phyloP scores from a whole-genome alignment of 495 filamentous ascomycete genomes.

The Talaromyces ruber region DNA sequence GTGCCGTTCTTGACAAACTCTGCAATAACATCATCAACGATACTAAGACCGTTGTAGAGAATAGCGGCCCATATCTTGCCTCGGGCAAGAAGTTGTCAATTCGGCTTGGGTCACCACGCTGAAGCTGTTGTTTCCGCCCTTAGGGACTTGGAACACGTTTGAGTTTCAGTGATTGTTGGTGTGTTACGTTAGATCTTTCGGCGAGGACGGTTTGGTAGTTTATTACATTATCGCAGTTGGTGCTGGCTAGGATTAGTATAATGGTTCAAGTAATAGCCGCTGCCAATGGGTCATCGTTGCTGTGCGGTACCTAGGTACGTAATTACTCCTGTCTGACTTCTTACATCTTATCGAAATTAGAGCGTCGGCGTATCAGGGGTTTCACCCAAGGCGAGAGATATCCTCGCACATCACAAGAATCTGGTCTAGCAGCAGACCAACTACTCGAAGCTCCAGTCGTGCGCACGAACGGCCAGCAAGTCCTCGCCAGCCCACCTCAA shows the following conservation, averaged over 20 bases:
- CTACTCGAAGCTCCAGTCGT: conserved; percentile 23
- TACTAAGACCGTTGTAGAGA: conserved; percentile 15
- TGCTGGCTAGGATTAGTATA: conserved; percentile 16
- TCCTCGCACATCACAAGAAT: neutral
- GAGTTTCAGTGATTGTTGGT: conserved; percentile 17
- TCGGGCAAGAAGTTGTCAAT: conserved; percentile 15
- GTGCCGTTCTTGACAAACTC: conserved; percentile 9
- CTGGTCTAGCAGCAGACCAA: conserved; percentile 12
- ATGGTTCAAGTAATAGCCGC: conserved; percentile 12
- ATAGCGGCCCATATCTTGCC: conserved; percentile 34
- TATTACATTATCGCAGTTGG: conserved; percentile 21
- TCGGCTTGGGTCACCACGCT: conserved; percentile 29
- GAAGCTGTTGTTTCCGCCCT: conserved; percentile 31
- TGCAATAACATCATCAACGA: conserved; percentile 1
- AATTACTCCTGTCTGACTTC: neutral
- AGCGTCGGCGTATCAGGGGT: conserved; percentile 14
- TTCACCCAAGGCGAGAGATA: conserved; percentile 12
- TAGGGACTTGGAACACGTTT: conserved; percentile 24
- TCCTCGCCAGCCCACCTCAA: conserved; percentile 12
- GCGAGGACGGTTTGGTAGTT: conserved; percentile 27
- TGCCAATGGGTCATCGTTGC: conserved; percentile 13
- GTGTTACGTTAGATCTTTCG: conserved; percentile 20
- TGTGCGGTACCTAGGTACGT: conserved; percentile 14
- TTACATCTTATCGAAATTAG: neutral
- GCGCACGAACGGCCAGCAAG: conserved; percentile 22